Evolutionary conservation across 2,329 filamentous ascomycete species (phyloP).

Genomic region (Byssoonygena ceratinophila): DNA sequence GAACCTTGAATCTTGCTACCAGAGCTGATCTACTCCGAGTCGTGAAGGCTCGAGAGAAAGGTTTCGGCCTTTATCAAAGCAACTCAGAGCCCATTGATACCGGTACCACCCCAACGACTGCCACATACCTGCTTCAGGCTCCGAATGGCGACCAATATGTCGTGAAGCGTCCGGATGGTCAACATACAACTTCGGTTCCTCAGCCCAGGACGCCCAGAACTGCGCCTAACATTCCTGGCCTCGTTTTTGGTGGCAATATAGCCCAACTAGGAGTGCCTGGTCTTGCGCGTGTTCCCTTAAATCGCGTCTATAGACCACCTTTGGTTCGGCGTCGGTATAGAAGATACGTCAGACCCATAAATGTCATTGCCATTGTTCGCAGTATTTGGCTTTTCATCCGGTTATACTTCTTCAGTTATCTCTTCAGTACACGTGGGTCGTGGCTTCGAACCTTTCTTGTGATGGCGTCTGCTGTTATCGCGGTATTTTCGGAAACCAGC

Average conservation of each 20-base stretch:
- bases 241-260: background rate
- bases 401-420: conserved; percentile 49
- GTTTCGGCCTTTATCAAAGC: background rate
- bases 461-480: conserved; percentile 28
- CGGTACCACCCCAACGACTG: conserved; percentile 5
- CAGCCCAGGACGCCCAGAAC: background rate
- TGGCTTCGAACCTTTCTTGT: conserved; percentile 37
- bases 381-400: conserved; percentile 50
- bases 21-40: conserved; percentile 27
- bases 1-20: conserved; percentile 24
- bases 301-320: conserved; percentile 7
- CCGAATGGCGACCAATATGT: conserved; percentile 10
- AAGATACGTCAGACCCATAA: conserved; percentile 8
- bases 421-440: conserved; percentile 43
- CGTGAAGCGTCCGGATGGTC: background rate
- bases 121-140: conserved; percentile 17
- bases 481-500: conserved; percentile 35
- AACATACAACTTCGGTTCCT: background rate
- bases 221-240: background rate
- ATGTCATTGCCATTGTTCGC: conserved; percentile 19
- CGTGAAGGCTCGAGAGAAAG: conserved; percentile 15
- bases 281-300: background rate
- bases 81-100: background rate
- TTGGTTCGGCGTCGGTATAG: conserved; percentile 7
- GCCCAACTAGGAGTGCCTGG: background rate